phyloP scores from a whole-genome alignment of 1,284 basidiomycete species.

The Heliocybe sulcata region DNA sequence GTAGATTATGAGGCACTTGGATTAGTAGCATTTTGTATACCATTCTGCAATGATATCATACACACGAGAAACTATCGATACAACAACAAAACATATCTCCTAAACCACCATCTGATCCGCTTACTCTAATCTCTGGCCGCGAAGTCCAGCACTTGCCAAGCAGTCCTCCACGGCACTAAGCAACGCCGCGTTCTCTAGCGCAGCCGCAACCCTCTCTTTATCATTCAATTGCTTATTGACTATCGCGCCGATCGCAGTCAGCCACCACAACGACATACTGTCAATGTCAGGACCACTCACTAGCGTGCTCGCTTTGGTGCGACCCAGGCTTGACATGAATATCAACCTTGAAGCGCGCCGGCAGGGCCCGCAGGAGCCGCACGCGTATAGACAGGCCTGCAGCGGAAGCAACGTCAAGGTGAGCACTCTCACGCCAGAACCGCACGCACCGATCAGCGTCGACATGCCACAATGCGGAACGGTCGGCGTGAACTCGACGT shows the following conservation, averaged over 20 bases:
- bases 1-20: neutral
- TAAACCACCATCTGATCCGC: neutral
- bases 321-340: slow-evolving; percentile 91
- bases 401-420: neutral
- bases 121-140: neutral
- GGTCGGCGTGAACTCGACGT: slow-evolving; percentile 93
- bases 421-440: too few species aligned
- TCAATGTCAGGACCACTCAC: slow-evolving; percentile 30
- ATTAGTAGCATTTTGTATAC: slow-evolving; percentile 1
- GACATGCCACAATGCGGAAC: slow-evolving; percentile 99
- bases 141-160: slow-evolving; percentile 30
- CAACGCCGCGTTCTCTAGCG: slow-evolving; percentile 87
- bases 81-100: neutral
- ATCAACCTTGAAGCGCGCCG: slow-evolving; percentile 91
- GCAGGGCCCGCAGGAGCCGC: slow-evolving; percentile 83
- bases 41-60: neutral
- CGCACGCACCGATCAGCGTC: slow-evolving; percentile 84
- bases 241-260: slow-evolving; percentile 18
- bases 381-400: slow-evolving; percentile 92
- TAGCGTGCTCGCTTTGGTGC: slow-evolving; percentile 89
- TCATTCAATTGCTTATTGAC: slow-evolving; percentile 99
- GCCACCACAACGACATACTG: neutral
- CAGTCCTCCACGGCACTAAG: slow-evolving; percentile 88
- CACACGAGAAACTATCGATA: neutral
- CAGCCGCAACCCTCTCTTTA: slow-evolving; percentile 97